These are phyloP conservation scores for Harringtonia aguacate DNA, from an alignment of 2,329 filamentous ascomycete species.

Conservation along the genomic window DNA sequence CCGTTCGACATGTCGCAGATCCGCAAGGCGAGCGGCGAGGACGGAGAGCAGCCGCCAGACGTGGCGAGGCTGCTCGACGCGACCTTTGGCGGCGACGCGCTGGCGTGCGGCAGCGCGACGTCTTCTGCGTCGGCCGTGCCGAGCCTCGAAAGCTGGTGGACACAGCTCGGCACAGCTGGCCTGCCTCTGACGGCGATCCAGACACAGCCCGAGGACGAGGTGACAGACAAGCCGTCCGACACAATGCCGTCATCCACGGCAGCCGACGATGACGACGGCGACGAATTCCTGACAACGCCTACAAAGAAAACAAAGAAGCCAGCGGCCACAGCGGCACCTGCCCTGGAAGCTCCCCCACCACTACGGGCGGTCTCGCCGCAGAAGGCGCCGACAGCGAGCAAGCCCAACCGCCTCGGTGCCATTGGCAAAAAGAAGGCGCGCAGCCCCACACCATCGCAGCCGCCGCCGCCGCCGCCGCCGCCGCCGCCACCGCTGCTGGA, in stretches of 20 bases:
- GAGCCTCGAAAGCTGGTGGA: slow-evolving; percentile 41
- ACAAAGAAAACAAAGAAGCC: slow-evolving; percentile 11
- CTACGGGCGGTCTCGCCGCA: neutral
- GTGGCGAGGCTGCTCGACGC: slow-evolving; percentile 10
- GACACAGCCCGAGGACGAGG: neutral
- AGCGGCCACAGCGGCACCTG: neutral
- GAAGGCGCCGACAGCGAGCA: neutral
- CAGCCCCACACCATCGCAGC: slow-evolving; percentile 26
- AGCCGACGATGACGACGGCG: slow-evolving; percentile 38
- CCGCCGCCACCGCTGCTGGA: slow-evolving; percentile 8
- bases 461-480: slow-evolving; percentile 27
- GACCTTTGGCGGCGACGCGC: slow-evolving; percentile 10
- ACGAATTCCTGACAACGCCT: slow-evolving; percentile 36
- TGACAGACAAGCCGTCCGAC: neutral
- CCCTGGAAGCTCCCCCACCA: too few relatives aligned
- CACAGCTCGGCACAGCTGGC: slow-evolving; percentile 22
- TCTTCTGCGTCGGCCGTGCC: slow-evolving; percentile 14
- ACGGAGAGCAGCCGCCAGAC: neutral
- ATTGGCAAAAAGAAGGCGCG: slow-evolving; percentile 32
- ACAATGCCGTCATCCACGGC: neutral
- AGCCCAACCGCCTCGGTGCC: slow-evolving; percentile 6
- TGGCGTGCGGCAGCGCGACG: neutral
- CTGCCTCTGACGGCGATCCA: slow-evolving; percentile 11
- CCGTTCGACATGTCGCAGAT: slow-evolving; percentile 33
- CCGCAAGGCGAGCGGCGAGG: slow-evolving; percentile 14